These are phyloP conservation scores for Ehretia macrophylla DNA, from an alignment of 257 asterid genomes.

Conservation along the genomic window DNA sequence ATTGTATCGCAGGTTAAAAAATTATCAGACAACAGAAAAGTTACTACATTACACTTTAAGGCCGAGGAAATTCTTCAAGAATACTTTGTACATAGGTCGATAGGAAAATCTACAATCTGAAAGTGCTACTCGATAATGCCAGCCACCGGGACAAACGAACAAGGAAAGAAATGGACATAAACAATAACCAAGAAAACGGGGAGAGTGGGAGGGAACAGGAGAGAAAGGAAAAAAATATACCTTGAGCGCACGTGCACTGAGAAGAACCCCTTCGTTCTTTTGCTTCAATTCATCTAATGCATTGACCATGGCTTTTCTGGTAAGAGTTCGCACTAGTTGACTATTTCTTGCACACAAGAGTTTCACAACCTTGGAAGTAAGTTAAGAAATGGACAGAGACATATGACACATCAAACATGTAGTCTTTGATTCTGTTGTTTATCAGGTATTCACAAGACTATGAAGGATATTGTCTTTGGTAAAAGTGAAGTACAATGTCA, in stretches of 20 bases:
- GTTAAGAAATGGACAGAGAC: conserved; percentile 38
- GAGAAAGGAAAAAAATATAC: conserved; percentile 22
- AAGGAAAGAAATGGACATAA: not conserved
- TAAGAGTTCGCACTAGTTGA: conserved; percentile 37
- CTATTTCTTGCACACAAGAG: conserved; percentile 26
- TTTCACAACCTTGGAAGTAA: conserved; percentile 33
- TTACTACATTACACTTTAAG: not conserved
- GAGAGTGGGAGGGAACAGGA: not conserved
- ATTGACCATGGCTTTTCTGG: conserved; percentile 63
- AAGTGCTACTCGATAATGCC: not conserved
- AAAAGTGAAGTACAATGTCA: conserved; percentile 63
- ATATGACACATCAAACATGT: conserved; percentile 9
- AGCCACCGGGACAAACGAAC: not conserved
- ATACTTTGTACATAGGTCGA: too few relatives aligned
- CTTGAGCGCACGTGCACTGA: conserved; percentile 78
- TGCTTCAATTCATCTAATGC: conserved; percentile 76
- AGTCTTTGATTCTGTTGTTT: not conserved
- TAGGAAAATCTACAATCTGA: not conserved
- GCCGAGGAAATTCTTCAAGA: not conserved
- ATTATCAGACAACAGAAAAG: conserved; percentile 1
- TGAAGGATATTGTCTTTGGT: conserved; percentile 61
- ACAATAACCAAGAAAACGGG: not conserved
- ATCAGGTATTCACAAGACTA: conserved; percentile 7
- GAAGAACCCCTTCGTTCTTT: conserved; percentile 56
- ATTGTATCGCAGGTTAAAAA: not conserved